Percentiles rank a stretch among this genome's conserved stretches.
These are phyloP conservation scores for Gleditsia sinensis DNA, from an alignment of 306 rosid species.

Conservation along the genomic window DNA sequence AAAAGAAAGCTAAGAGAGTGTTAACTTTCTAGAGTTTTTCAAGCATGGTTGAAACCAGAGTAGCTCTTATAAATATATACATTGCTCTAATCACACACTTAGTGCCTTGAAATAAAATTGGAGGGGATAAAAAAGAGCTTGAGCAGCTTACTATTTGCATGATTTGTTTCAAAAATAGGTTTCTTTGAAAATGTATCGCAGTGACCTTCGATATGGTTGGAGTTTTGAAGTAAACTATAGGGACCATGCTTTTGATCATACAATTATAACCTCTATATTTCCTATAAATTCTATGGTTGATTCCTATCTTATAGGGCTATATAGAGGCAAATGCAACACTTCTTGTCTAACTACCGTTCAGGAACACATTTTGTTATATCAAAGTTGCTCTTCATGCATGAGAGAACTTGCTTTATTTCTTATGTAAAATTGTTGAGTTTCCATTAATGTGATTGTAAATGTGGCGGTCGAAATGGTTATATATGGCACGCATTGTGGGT, in stretches of 20 bases:
- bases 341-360: slow-evolving; percentile 65
- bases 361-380: slow-evolving; percentile 38
- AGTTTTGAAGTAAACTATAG: slow-evolving; percentile 54
- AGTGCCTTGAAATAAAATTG: slow-evolving; percentile 66
- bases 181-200: slow-evolving; percentile 50
- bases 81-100: slow-evolving; percentile 41
- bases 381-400: slow-evolving; percentile 41
- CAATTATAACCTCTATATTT: slow-evolving; percentile 40
- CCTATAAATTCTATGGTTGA: slow-evolving; percentile 64
- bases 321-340: slow-evolving; percentile 45
- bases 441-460: not conserved
- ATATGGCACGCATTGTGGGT: not conserved
- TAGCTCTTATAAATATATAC: slow-evolving; percentile 21
- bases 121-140: slow-evolving; percentile 33
- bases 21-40: slow-evolving; percentile 28
- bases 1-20: not conserved
- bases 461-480: not conserved
- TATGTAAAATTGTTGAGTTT: not conserved
- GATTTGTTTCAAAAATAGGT: slow-evolving; percentile 54
- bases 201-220: slow-evolving; percentile 45
- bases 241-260: slow-evolving; percentile 39
- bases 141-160: slow-evolving; percentile 55
- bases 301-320: slow-evolving; percentile 36
- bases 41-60: slow-evolving; percentile 37
- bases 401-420: not conserved